Conservation (phyloP, 148 eudicot species). For the Dianthus caryophyllus region DNA sequence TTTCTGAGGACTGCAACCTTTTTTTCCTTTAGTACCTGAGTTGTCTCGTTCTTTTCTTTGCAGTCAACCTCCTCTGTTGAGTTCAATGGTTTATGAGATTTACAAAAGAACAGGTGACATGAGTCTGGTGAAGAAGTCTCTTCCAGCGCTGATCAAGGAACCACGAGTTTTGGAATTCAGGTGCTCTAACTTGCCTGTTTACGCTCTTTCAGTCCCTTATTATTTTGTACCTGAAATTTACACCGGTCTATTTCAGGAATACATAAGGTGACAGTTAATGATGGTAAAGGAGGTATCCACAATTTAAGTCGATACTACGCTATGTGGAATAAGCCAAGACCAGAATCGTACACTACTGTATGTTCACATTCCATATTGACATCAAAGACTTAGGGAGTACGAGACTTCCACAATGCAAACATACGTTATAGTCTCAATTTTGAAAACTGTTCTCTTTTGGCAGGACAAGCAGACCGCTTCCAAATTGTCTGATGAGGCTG, state of each 20-base stretch:
- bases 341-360: constrained; percentile 83
- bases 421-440: constrained; percentile 2
- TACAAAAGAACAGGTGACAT: constrained; percentile 55
- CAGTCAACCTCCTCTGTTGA: constrained; percentile 91
- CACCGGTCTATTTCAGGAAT: constrained; percentile 35
- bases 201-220: not conserved
- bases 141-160: constrained; percentile 75
- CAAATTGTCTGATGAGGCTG: constrained; percentile 33
- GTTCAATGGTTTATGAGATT: constrained; percentile 72
- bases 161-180: constrained; percentile 78
- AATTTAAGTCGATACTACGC: constrained; percentile 79
- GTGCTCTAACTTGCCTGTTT: constrained; percentile 27
- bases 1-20: not conserved
- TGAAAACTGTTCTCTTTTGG: not conserved
- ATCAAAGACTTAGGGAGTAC: not conserved
- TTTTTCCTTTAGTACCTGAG: constrained; percentile 9
- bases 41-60: constrained; percentile 19
- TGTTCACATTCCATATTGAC: constrained; percentile 19
- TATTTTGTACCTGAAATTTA: not conserved
- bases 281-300: constrained; percentile 45
- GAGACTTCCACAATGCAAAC: not conserved
- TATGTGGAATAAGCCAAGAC: constrained; percentile 89
- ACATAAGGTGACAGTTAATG: constrained; percentile 65
- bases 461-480: constrained; percentile 78
- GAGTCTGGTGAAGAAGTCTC: constrained; percentile 46